Evolutionary conservation across 164 flowering plant species (phyloP).

Genomic region (Paratinospora sagittata): DNA sequence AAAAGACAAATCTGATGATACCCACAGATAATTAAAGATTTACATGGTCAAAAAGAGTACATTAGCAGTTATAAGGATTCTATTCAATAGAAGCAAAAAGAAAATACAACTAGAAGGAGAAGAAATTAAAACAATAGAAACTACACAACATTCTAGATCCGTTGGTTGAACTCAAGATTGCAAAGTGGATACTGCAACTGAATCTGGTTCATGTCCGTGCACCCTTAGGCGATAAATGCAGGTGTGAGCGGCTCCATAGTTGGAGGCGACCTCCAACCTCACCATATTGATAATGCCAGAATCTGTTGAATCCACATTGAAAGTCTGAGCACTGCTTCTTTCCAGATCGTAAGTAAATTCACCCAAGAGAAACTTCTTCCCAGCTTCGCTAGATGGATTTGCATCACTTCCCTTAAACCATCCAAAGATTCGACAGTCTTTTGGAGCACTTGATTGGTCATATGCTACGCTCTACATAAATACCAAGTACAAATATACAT

Average conservation of each 20-base stretch:
- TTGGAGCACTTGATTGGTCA: slow-evolving; percentile 90
- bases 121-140: background rate
- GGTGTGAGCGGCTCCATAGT: slow-evolving; percentile 72
- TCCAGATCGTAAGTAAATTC: slow-evolving; percentile 86
- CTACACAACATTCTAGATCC: background rate
- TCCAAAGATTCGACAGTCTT: slow-evolving; percentile 66
- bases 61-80: background rate
- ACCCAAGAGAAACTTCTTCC: slow-evolving; percentile 40
- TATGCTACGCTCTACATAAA: slow-evolving; percentile 73
- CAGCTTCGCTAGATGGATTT: slow-evolving; percentile 20
- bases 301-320: slow-evolving; percentile 38
- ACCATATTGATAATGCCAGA: slow-evolving; percentile 46
- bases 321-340: slow-evolving; percentile 83
- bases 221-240: slow-evolving; percentile 96
- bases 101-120: background rate
- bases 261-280: slow-evolving; percentile 71
- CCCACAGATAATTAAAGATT: background rate
- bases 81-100: background rate
- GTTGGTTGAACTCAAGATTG: slow-evolving; percentile 1
- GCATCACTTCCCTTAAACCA: slow-evolving; percentile 40
- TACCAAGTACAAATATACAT: background rate
- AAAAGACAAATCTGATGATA: background rate
- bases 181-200: slow-evolving; percentile 32
- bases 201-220: slow-evolving; percentile 69
- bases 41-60: background rate